Conservation (phyloP, 306 rosid genomes). For the Urtica urens region DNA sequence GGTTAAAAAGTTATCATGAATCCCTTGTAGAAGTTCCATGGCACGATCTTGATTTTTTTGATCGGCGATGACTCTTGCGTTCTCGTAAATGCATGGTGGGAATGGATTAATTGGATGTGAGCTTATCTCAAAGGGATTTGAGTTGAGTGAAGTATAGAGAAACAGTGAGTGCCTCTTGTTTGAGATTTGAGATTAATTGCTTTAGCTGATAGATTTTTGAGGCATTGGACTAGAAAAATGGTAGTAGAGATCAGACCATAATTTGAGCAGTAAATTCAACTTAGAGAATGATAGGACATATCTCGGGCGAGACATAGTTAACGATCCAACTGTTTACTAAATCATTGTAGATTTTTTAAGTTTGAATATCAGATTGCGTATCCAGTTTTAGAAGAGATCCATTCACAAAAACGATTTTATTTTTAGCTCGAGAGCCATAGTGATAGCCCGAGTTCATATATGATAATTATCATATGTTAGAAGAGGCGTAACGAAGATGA, state of each 20-base stretch:
- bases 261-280: not conserved
- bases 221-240: not conserved
- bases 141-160: not conserved
- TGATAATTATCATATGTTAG: too few species aligned
- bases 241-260: not conserved
- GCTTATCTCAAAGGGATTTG: not conserved
- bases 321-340: not conserved
- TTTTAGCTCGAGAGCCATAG: too few species aligned
- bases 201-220: not conserved
- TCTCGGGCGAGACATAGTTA: not conserved
- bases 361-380: too few species aligned
- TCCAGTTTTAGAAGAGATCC: too few species aligned
- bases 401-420: too few species aligned
- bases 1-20: not conserved
- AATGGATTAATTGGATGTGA: not conserved
- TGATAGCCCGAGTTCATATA: too few species aligned
- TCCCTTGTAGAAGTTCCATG: not conserved
- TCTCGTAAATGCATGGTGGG: not conserved
- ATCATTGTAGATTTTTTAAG: too few species aligned
- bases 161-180: not conserved
- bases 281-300: not conserved
- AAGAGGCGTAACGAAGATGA: too few species aligned
- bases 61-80: not conserved
- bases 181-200: not conserved
- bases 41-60: not conserved